Evolutionary conservation across 306 rosid species (phyloP).

Genomic region (Fragaria vesca): DNA sequence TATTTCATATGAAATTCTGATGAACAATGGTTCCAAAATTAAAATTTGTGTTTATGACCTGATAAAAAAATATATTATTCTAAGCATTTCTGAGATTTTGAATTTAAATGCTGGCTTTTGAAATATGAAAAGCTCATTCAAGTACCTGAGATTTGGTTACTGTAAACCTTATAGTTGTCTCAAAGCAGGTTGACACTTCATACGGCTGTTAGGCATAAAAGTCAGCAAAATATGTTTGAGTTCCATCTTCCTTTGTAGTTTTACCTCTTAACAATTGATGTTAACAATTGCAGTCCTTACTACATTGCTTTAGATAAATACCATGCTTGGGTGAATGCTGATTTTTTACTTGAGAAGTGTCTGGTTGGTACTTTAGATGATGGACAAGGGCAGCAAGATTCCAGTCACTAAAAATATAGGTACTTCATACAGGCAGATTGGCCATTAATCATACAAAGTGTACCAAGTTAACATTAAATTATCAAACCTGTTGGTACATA

Average conservation of each 20-base stretch:
- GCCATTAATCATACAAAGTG: background rate
- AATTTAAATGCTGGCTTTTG: background rate
- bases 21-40: background rate
- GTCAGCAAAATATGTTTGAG: background rate
- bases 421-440: background rate
- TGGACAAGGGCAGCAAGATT: slow-evolving; percentile 20
- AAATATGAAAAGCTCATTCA: background rate
- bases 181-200: background rate
- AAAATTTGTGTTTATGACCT: background rate
- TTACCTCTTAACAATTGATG: background rate
- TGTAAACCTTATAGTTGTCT: background rate
- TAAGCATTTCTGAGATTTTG: background rate
- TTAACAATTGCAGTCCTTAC: slow-evolving; percentile 38
- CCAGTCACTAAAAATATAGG: background rate
- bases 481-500: background rate
- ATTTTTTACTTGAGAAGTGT: slow-evolving; percentile 85
- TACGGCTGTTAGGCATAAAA: background rate
- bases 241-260: background rate
- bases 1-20: background rate
- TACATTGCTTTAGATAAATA: slow-evolving; percentile 62
- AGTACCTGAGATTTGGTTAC: background rate
- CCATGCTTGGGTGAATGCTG: slow-evolving; percentile 94
- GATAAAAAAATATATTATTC: background rate
- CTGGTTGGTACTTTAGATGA: slow-evolving; percentile 72
- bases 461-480: background rate